These are phyloP conservation scores for Coemansia sp. DNA, from an alignment of 192 early-diverging fungal species.

Conservation along the genomic window DNA sequence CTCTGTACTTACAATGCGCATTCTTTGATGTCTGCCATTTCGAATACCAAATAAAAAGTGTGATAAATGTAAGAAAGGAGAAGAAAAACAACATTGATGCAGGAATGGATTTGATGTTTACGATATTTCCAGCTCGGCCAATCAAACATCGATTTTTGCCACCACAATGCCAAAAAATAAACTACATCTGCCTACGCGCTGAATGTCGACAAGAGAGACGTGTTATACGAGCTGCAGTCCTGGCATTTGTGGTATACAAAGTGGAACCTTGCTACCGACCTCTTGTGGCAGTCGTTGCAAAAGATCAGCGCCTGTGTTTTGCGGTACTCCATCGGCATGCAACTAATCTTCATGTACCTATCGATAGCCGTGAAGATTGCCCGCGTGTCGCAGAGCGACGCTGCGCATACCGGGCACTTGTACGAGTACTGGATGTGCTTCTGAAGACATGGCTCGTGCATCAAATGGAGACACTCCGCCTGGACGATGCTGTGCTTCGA, in stretches of 20 bases:
- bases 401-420: constrained; percentile 93
- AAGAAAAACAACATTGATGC: not conserved
- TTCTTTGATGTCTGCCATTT: constrained; percentile 37
- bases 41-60: not conserved
- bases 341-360: constrained; percentile 68
- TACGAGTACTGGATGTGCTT: constrained; percentile 87
- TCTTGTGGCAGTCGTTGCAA: constrained; percentile 95
- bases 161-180: not conserved
- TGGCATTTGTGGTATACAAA: constrained; percentile 96
- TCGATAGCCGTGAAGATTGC: constrained; percentile 84
- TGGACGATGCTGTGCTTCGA: constrained; percentile 70
- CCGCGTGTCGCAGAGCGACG: constrained; percentile 84
- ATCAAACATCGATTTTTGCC: constrained; percentile 2
- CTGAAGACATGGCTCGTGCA: constrained; percentile 84
- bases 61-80: not conserved
- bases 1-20: constrained; percentile 39
- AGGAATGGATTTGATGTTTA: constrained; percentile 4
- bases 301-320: constrained; percentile 71
- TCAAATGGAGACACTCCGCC: constrained; percentile 80
- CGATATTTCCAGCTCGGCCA: not conserved
- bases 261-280: constrained; percentile 82
- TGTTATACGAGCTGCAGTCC: constrained; percentile 87
- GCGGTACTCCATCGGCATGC: constrained; percentile 90
- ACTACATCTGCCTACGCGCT: not conserved
- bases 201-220: constrained; percentile 50